phyloP scores from a whole-genome alignment of 2,329 filamentous ascomycete genomes.

The Colletotrichum gigasporum region DNA sequence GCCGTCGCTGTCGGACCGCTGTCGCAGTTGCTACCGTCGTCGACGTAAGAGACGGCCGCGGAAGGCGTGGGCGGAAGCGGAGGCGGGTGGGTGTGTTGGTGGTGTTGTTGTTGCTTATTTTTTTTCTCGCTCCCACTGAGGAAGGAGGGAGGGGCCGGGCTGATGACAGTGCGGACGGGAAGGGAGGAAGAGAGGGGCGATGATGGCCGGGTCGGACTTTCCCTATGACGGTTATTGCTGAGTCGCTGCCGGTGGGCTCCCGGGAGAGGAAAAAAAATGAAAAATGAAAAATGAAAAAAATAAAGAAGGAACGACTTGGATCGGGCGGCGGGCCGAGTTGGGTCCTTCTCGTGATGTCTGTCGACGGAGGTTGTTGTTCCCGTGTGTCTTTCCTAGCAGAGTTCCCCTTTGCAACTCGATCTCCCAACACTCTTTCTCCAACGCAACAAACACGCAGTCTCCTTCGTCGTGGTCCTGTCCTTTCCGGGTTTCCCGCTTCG shows the following conservation, averaged over 20 bases:
- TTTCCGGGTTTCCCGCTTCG: not conserved
- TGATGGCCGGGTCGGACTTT: slow-evolving; percentile 26
- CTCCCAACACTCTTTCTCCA: too few relatives aligned
- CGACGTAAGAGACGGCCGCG: slow-evolving; percentile 20
- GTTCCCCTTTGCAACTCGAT: too few relatives aligned
- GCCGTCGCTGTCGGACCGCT: not conserved
- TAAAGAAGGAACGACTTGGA: not conserved
- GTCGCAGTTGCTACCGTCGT: not conserved
- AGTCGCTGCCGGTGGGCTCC: slow-evolving; percentile 17
- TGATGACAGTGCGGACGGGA: slow-evolving; percentile 24
- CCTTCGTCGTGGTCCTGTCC: not conserved
- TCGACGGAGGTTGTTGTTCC: not conserved
- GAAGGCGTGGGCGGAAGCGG: slow-evolving; percentile 31
- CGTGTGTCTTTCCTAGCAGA: too few relatives aligned
- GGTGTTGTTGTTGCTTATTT: slow-evolving; percentile 12
- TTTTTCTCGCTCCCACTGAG: not conserved
- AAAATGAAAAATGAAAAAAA: not conserved
- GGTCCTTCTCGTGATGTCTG: not conserved
- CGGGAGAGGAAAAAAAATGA: not conserved
- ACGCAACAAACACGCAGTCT: not conserved
- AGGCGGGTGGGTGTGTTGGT: slow-evolving; percentile 24
- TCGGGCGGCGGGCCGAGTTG: not conserved
- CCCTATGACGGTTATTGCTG: slow-evolving; percentile 18
- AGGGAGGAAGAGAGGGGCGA: slow-evolving; percentile 24
- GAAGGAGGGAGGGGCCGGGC: slow-evolving; percentile 17